Evolutionary conservation across 2,329 filamentous ascomycete genomes (phyloP), one percentile per base, ranked within the genome.

Genomic region (Fusarium citri): DNA sequence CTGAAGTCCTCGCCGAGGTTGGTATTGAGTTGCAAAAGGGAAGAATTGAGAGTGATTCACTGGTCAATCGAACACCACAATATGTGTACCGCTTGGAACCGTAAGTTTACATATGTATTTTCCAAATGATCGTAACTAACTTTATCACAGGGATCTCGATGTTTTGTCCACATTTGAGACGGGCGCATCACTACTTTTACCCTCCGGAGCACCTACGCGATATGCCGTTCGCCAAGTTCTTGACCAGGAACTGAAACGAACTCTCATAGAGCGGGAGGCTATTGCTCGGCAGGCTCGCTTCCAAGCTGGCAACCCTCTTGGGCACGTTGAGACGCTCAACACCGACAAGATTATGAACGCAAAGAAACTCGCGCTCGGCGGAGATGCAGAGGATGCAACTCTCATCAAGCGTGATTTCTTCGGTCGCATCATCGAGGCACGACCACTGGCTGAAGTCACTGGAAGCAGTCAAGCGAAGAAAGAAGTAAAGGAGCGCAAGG

Each of bases 1-100:
- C 96, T 0, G 88, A 91, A 66, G 90, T 94, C 0, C 92, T 99
- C 85, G 87, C 88, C n/a, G 93, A 94, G 20, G 87, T 95, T 16
- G 92, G 94, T 18, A 88, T 98, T 18, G 86, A 87, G 4, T 91
- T 98, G 77, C 92, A 97, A 71, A 91, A 90, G 76, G 91, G 92
- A 15, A 90, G 91, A 73, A 88, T 98, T 45, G 94, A 97, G 75
- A 85, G 85, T 15, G 91, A 92, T 37, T 86, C 86, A 10, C 79
- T 85, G 8, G 83, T 82, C 22, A 84, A 85, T 59, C 87, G 88
- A 34, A 90, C 87, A n/a, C 82, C 85, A 20, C 86, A 89, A 72
- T 98, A 90, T 86, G 91, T 97, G 11, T 98, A 97, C 80, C 89
- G 96, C 55, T 94, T 99, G 93, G 95, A 98, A 76, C 96, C 96